A percentile compares a stretch with the other conserved stretches of the same genome.
These are phyloP conservation scores for Buxus sempervirens DNA, from an alignment of 164 flowering plant genomes.

Conservation along the genomic window DNA sequence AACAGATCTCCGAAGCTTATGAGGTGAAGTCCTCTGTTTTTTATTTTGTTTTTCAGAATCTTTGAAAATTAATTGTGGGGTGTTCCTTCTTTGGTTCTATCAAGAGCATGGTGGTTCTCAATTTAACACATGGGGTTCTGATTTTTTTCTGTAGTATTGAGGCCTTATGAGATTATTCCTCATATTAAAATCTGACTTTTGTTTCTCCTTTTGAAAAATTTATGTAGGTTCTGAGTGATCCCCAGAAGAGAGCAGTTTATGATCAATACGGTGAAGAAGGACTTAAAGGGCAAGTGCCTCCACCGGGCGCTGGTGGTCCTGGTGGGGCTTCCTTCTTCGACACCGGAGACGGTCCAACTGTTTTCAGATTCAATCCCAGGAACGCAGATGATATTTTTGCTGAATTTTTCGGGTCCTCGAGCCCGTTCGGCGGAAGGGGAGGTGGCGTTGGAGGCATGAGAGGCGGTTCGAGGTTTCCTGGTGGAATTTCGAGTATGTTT, in stretches of 20 bases:
- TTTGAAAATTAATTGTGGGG: background rate
- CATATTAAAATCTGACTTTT: background rate
- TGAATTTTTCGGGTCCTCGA: constrained; percentile 50
- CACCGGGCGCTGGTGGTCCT: constrained; percentile 37
- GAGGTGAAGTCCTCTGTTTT: too few species aligned
- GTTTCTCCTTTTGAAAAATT: too few species aligned
- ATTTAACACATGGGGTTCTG: background rate
- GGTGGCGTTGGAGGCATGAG: constrained; percentile 22
- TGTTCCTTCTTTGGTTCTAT: background rate
- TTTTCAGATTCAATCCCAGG: constrained; percentile 51
- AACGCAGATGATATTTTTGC: constrained; percentile 58
- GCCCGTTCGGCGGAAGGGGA: constrained; percentile 52
- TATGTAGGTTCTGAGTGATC: constrained; percentile 38
- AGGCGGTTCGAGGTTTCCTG: constrained; percentile 31
- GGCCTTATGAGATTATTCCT: background rate
- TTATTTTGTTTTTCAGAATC: too few species aligned
- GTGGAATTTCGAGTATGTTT: constrained; percentile 28
- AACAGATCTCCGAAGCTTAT: constrained; percentile 72
- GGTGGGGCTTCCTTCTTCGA: constrained; percentile 42
- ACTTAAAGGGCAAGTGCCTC: constrained; percentile 55
- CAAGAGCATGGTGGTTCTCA: background rate
- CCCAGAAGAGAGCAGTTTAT: constrained; percentile 54
- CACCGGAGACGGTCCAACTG: constrained; percentile 43
- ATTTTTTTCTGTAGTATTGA: background rate
- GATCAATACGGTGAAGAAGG: constrained; percentile 70